Evolutionary conservation across 2,329 filamentous ascomycete genomes (phyloP).

Genomic region (Lecanoromycetidae sp.): DNA sequence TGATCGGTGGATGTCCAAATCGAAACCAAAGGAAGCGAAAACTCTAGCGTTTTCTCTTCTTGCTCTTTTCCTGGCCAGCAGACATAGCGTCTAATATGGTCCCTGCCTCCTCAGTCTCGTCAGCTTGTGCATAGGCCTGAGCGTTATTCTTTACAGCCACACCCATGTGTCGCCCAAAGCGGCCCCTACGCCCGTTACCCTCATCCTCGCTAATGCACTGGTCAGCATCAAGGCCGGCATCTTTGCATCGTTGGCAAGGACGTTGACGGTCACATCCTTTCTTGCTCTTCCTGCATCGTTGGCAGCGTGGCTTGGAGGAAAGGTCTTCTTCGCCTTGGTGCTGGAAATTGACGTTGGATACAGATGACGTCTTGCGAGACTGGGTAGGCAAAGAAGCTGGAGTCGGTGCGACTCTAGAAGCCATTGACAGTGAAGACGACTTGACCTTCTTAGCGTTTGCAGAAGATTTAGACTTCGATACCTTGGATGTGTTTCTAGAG

Average conservation of each 20-base stretch:
- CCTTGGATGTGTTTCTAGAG: conserved; percentile 19
- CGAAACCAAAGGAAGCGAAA: no score
- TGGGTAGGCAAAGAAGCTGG: conserved; percentile 55
- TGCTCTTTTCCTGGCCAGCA: conserved; percentile 45
- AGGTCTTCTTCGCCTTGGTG: conserved; percentile 74
- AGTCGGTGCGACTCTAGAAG: conserved; percentile 39
- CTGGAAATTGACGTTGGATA: conserved; percentile 53
- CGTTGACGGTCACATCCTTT: conserved; percentile 96
- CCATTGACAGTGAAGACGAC: conserved; percentile 18
- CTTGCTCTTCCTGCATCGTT: conserved; percentile 98
- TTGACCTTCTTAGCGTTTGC: conserved; percentile 31
- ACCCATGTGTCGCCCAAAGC: conserved; percentile 64
- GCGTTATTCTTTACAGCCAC: conserved; percentile 49
- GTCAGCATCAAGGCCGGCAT: conserved; percentile 85
- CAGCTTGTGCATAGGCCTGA: conserved; percentile 39
- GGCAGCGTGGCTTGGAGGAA: conserved; percentile 91
- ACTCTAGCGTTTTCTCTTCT: conserved; percentile 59
- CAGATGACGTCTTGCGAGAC: conserved; percentile 63
- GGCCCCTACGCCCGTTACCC: conserved; percentile 89
- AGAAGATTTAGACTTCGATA: conserved; percentile 26
- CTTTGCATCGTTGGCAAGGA: conserved; percentile 87
- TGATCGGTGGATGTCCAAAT: not conserved
- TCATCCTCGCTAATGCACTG: conserved; percentile 97
- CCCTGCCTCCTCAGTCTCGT: conserved; percentile 34
- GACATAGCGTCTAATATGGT: conserved; percentile 24